Evolutionary conservation across 2,329 filamentous ascomycete genomes (phyloP).

Genomic region (Mariannaea sp.): DNA sequence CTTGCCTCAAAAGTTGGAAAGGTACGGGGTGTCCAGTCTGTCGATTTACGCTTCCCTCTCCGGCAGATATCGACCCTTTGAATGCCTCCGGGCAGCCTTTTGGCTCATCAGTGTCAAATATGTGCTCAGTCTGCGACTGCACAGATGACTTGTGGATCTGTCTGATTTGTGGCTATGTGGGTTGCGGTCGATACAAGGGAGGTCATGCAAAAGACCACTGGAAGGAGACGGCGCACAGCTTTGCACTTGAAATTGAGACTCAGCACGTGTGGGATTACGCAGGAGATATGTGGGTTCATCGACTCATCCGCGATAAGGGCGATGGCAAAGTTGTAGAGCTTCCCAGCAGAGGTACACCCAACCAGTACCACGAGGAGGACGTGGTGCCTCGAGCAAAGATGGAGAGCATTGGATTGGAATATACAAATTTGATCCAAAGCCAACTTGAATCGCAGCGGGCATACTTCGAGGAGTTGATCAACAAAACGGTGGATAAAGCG

Average conservation of each 20-base stretch:
- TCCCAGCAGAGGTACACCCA: constrained; percentile 58
- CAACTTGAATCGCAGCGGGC: constrained; percentile 91
- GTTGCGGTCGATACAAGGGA: constrained; percentile 91
- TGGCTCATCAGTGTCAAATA: constrained; percentile 64
- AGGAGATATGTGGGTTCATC: constrained; percentile 93
- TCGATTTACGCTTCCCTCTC: constrained; percentile 71
- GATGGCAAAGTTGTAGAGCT: constrained; percentile 92
- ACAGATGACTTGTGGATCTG: constrained; percentile 91
- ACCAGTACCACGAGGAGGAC: constrained; percentile 55
- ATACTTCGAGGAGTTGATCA: constrained; percentile 93
- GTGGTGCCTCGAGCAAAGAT: constrained; percentile 72
- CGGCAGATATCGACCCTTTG: constrained; percentile 46
- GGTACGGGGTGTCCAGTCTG: constrained; percentile 94
- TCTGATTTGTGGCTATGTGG: constrained; percentile 88
- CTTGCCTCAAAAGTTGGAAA: constrained; percentile 94
- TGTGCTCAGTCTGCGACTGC: constrained; percentile 82
- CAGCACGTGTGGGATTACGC: constrained; percentile 99
- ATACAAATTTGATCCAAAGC: constrained; percentile 88
- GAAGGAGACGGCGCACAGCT: constrained; percentile 87
- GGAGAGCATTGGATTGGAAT: constrained; percentile 86
- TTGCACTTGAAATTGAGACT: constrained; percentile 88
- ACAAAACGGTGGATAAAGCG: constrained; percentile 88
- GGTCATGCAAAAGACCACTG: constrained; percentile 94
- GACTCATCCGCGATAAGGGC: constrained; percentile 90
- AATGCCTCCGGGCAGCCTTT: constrained; percentile 61